phyloP scores from a whole-genome alignment of 805 yeast species.

The Wickerhamomyces ciferrii region DNA sequence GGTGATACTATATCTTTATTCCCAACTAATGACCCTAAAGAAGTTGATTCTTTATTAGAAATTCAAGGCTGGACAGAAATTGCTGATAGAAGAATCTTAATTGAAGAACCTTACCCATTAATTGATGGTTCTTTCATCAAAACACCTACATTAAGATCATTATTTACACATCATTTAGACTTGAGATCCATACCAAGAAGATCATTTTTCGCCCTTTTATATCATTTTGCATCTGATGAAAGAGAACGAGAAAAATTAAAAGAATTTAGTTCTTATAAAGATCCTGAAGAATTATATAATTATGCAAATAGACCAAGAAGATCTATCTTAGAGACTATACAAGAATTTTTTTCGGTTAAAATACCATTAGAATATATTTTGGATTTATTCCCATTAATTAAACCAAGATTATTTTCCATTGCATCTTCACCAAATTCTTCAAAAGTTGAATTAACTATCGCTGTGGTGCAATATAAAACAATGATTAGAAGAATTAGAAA shows the following conservation, averaged over 20 bases:
- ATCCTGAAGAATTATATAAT: slow-evolving; percentile 77
- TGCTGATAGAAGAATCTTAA: slow-evolving; percentile 56
- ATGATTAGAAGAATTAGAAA: slow-evolving; percentile 66
- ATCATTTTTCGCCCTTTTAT: slow-evolving; percentile 66
- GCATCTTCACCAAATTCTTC: slow-evolving; percentile 52
- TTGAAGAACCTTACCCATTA: slow-evolving; percentile 7
- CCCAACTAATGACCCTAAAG: slow-evolving; percentile 61
- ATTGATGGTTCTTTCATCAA: slow-evolving; percentile 59
- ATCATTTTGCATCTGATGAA: slow-evolving; percentile 72
- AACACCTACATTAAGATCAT: slow-evolving; percentile 62
- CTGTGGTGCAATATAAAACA: slow-evolving; percentile 83
- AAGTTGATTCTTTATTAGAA: slow-evolving; percentile 60
- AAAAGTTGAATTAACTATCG: slow-evolving; percentile 64
- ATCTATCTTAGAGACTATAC: slow-evolving; percentile 75
- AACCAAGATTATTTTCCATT: slow-evolving; percentile 81
- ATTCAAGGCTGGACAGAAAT: slow-evolving; percentile 69
- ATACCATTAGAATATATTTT: slow-evolving; percentile 74
- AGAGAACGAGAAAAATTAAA: slow-evolving; percentile 70
- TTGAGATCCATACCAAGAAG: slow-evolving; percentile 78
- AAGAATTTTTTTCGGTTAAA: slow-evolving; percentile 71
- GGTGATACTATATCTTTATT: slow-evolving; percentile 81
- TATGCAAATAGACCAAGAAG: slow-evolving; percentile 93
- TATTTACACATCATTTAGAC: slow-evolving; percentile 78
- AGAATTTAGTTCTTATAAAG: slow-evolving; percentile 70
- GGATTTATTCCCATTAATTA: slow-evolving; percentile 73